These are phyloP conservation scores for Penicillium sp. DNA, from an alignment of 2,329 filamentous ascomycete genomes.

Conservation along the genomic window DNA sequence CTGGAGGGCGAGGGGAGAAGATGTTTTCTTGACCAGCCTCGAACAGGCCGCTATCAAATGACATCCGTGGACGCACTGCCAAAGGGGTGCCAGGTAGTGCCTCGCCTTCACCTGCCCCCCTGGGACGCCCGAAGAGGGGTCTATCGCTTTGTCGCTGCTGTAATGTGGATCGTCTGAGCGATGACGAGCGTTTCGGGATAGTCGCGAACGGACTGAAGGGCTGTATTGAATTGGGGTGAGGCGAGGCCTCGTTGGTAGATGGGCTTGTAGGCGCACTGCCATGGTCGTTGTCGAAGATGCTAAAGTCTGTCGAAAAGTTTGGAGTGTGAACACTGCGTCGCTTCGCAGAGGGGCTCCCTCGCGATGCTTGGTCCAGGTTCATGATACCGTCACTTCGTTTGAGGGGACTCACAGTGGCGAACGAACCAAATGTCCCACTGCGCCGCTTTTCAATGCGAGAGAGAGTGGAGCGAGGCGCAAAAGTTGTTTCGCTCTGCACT, in stretches of 20 bases:
- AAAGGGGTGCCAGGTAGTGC: conserved; percentile 56
- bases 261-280: conserved; percentile 29
- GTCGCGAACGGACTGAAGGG: conserved; percentile 50
- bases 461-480: conserved; percentile 39
- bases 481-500: conserved; percentile 20
- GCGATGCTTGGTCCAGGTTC: conserved; percentile 75
- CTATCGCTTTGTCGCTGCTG: conserved; percentile 78
- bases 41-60: conserved; percentile 71
- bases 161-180: conserved; percentile 80
- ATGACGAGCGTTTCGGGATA: conserved; percentile 70
- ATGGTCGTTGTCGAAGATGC: conserved; percentile 66
- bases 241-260: conserved; percentile 26
- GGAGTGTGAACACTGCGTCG: conserved; percentile 81
- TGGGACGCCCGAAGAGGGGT: conserved; percentile 51
- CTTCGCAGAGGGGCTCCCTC: conserved; percentile 87
- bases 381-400: conserved; percentile 90
- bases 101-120: conserved; percentile 46
- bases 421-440: conserved; percentile 49
- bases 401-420: conserved; percentile 71
- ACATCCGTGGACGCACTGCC: conserved; percentile 68
- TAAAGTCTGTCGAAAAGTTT: conserved; percentile 64
- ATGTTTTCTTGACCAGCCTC: conserved; percentile 60
- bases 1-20: conserved; percentile 62
- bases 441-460: conserved; percentile 52
- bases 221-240: conserved; percentile 38